Conservation (phyloP, 1,139 yeast genomes). For the Yamadazyma oceani region DNA sequence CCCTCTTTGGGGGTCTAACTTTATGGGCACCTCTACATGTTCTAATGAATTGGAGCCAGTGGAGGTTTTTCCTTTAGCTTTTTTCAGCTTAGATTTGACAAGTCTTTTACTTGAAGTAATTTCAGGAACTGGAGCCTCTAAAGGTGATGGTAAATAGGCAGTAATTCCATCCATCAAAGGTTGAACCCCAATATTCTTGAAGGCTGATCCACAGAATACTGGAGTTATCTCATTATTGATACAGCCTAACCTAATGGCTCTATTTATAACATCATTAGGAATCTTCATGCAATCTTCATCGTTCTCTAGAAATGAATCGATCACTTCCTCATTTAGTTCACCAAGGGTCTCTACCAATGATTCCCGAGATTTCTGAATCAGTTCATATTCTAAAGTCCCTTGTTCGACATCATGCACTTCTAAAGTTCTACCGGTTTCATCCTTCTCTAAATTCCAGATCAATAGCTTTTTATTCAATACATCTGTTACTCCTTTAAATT, state of each 20-base stretch:
- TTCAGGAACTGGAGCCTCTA: slow-evolving; percentile 61
- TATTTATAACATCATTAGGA: slow-evolving; percentile 48
- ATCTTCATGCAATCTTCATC: slow-evolving; percentile 70
- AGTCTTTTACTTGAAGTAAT: slow-evolving; percentile 26
- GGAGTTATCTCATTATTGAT: slow-evolving; percentile 64
- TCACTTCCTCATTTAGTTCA: slow-evolving; percentile 73
- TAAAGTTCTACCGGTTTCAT: slow-evolving; percentile 57
- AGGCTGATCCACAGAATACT: slow-evolving; percentile 89
- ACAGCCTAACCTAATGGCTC: slow-evolving; percentile 66
- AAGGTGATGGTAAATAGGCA: slow-evolving; percentile 79
- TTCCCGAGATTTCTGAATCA: slow-evolving; percentile 60
- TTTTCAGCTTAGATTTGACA: slow-evolving; percentile 15
- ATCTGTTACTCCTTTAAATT: slow-evolving; percentile 82
- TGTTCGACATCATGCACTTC: slow-evolving; percentile 44
- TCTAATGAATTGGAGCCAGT: slow-evolving; percentile 4
- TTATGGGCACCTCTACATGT: slow-evolving; percentile 30
- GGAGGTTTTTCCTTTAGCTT: slow-evolving; percentile 9
- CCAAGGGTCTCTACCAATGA: slow-evolving; percentile 82
- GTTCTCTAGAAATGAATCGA: slow-evolving; percentile 72
- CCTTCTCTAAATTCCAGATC: slow-evolving; percentile 53
- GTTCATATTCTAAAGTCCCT: slow-evolving; percentile 41
- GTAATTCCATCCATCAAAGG: slow-evolving; percentile 85
- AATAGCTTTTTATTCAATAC: slow-evolving; percentile 66
- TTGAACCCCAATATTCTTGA: slow-evolving; percentile 90
- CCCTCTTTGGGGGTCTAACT: slow-evolving; percentile 44